Evolutionary conservation across 495 filamentous ascomycete species (phyloP), one percentile per base, ranked within the genome.

Genomic region (Talaromyces adpressus): DNA sequence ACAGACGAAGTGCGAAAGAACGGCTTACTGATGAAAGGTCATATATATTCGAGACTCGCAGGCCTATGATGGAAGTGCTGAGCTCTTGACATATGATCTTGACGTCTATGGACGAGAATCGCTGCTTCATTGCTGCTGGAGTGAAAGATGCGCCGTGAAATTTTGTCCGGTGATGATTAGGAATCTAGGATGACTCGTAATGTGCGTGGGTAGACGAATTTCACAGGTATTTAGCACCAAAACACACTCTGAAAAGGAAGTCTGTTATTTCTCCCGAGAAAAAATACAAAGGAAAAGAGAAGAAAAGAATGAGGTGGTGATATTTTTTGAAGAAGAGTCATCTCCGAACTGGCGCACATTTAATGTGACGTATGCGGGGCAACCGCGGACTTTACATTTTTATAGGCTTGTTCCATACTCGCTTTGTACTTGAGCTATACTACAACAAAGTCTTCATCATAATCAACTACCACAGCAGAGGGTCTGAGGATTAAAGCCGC

Each of bases 51-150:
- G 89, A 82, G 29, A 98, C 83, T 53, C 94, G 91, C 61, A 97
- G 81, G 57, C 84, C 84, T 64, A 88, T 84, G 52, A 98, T 82
- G 41, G 80, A 81, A 61, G 82, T 77, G 22, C 89, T 89, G 62
- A 98, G 89, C 81, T 98, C 94, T 72, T 96, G 90, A 27, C 91
- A 87, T 67, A 98, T 93, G 73, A 96, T 90, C 91, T 97, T 66
- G 62, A 96, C 90, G 73, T 96, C 93, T 57, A 96, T 77, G 3
- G 92, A 96, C 14, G 93, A 97, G 79, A 96, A 97, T 75, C 94
- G 84, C 72, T 97, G 94, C 83, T 98, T 98, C 94, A 98, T 98
- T 39, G 76, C 86, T 73, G 57, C 58, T 39, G 49, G 18, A 47
- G n/a, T 45, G 25, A 34, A 25, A 12, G 29, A 22, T 16, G 34